A percentile compares a stretch with the other conserved stretches of the same genome.
Conservation (phyloP, 116 monocot species). For the Trichopus zeylanicus region DNA sequence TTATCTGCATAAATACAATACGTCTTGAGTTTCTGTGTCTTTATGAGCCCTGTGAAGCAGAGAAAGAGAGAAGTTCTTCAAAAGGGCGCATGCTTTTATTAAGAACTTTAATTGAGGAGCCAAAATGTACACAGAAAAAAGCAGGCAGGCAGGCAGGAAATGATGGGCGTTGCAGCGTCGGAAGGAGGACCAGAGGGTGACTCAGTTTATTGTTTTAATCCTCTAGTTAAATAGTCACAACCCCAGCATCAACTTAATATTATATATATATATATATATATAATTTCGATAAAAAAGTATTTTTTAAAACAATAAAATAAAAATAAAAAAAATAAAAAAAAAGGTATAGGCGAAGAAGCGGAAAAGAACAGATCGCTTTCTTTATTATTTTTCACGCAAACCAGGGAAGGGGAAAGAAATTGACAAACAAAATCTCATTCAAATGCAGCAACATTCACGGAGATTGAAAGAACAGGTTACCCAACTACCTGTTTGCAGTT, state of each 20-base stretch:
- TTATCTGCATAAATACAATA: not conserved
- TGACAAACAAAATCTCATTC: too few species aligned
- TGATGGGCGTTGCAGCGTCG: slow-evolving; percentile 7
- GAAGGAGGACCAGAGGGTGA: not conserved
- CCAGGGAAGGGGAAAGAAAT: too few species aligned
- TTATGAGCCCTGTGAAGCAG: too few species aligned
- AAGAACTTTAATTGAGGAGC: not conserved
- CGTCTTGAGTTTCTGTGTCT: not conserved
- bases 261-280: too few species aligned
- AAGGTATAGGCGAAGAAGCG: not conserved
- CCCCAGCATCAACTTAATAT: too few species aligned
- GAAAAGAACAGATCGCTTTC: not conserved
- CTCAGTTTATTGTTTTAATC: too few species aligned
- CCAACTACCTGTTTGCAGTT: not conserved
- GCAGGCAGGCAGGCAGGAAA: slow-evolving; percentile 1
- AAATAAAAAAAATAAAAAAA: not conserved
- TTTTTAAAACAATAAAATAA: not conserved
- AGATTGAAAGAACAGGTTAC: not conserved
- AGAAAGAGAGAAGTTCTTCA: too few species aligned
- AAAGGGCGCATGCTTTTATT: too few species aligned
- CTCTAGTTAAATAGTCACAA: not conserved
- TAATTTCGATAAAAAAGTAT: not conserved
- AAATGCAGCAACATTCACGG: too few species aligned
- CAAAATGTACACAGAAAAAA: too few species aligned
- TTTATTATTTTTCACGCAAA: too few species aligned